These are phyloP conservation scores for Lojkania enalia DNA, from an alignment of 2,329 filamentous ascomycete species.

Conservation along the genomic window DNA sequence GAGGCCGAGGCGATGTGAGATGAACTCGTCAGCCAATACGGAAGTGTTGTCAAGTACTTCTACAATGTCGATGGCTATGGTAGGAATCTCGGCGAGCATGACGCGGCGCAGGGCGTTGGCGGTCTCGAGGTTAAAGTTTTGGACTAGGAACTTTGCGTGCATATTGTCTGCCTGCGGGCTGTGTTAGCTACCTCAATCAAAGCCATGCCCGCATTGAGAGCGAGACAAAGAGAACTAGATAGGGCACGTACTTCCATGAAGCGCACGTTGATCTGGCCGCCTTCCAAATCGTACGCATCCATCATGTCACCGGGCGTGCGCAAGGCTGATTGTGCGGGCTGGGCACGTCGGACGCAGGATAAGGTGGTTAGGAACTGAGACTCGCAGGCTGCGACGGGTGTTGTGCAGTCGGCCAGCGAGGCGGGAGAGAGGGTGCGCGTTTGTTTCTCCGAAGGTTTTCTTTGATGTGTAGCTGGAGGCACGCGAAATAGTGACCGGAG, in stretches of 20 bases:
- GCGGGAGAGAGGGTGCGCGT: slow-evolving; percentile 2
- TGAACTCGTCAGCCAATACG: slow-evolving; percentile 95
- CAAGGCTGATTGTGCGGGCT: slow-evolving; percentile 1
- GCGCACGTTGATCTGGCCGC: slow-evolving; percentile 47
- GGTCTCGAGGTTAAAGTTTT: slow-evolving; percentile 84
- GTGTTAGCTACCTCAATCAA: slow-evolving; percentile 21
- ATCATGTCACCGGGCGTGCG: slow-evolving; percentile 36
- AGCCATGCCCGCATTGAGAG: too few species aligned
- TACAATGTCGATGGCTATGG: slow-evolving; percentile 91
- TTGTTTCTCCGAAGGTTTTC: too few species aligned
- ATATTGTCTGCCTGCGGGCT: slow-evolving; percentile 69
- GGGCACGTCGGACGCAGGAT: neutral
- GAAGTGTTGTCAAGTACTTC: slow-evolving; percentile 92
- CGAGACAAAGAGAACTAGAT: slow-evolving; percentile 14
- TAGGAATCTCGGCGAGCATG: slow-evolving; percentile 92
- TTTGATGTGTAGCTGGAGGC: neutral
- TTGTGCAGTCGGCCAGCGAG: slow-evolving; percentile 1
- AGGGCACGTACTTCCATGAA: slow-evolving; percentile 41
- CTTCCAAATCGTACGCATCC: slow-evolving; percentile 54
- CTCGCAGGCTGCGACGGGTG: neutral
- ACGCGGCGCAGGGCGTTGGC: slow-evolving; percentile 90
- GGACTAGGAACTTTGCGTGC: slow-evolving; percentile 89
- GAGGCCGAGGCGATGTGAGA: slow-evolving; percentile 87
- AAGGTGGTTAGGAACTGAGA: neutral
- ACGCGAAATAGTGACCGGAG: neutral